Conservation (phyloP, 75 land plant species). For the Pinus taeda region DNA sequence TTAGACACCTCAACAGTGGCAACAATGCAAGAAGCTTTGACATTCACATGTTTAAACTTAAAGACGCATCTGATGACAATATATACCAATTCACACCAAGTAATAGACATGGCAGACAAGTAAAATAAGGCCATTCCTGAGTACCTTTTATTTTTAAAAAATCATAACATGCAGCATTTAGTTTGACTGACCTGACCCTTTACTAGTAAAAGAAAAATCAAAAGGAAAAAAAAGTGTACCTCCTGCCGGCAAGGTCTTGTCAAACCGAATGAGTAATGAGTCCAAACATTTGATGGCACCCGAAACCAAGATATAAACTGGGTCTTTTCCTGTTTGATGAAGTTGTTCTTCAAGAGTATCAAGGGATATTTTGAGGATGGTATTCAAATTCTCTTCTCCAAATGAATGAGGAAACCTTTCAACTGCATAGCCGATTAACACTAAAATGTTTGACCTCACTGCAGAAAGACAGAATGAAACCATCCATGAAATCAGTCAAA, state of each 20-base stretch:
- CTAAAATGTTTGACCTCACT: conserved; percentile 31
- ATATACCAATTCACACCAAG: too few species aligned
- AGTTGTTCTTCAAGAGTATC: conserved; percentile 35
- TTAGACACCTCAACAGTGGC: too few species aligned
- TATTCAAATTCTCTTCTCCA: conserved; percentile 23
- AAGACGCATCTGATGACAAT: too few species aligned
- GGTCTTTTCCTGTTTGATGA: conserved; percentile 18
- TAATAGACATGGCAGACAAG: too few species aligned
- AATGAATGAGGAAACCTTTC: conserved; percentile 24
- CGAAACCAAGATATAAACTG: conserved; percentile 22
- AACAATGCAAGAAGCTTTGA: too few species aligned
- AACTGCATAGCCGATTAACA: conserved; percentile 23
- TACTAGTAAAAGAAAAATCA: neutral
- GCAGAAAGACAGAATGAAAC: too few species aligned
- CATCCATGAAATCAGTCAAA: too few species aligned
- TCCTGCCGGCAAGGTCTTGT: conserved; percentile 39
- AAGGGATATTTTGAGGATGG: conserved; percentile 28
- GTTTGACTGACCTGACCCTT: too few species aligned
- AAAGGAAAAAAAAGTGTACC: conserved; percentile 11
- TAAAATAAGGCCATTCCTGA: too few species aligned
- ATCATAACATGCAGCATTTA: too few species aligned
- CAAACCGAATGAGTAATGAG: conserved; percentile 35
- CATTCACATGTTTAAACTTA: too few species aligned
- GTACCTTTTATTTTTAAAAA: too few species aligned
- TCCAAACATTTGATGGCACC: conserved; percentile 48